phyloP scores from a whole-genome alignment of 257 asterid genomes.

The Gynochthodes officinalis region DNA sequence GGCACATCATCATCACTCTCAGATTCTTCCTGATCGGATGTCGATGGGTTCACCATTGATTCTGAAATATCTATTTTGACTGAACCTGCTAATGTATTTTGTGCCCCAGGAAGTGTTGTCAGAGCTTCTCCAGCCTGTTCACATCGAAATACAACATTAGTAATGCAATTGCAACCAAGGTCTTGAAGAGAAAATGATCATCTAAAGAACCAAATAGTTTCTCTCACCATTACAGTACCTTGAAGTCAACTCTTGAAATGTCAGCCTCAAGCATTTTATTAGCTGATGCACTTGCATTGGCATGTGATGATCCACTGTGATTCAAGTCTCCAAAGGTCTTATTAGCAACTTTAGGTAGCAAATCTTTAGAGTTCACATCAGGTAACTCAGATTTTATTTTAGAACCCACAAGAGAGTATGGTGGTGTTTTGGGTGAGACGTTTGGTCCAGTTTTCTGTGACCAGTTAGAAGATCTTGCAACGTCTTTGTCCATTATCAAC shows the following conservation, averaged over 20 bases:
- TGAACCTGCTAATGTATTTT: conserved; percentile 41
- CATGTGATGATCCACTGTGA: conserved; percentile 37
- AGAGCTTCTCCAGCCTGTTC: conserved; percentile 48
- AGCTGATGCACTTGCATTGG: conserved; percentile 30
- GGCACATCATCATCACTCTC: conserved; percentile 82
- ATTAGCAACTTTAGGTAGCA: conserved; percentile 39
- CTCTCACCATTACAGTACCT: conserved; percentile 30
- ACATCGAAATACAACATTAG: conserved; percentile 20
- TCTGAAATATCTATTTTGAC: conserved; percentile 36
- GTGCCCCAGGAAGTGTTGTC: conserved; percentile 33
- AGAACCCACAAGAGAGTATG: conserved; percentile 31
- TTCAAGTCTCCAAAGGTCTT: conserved; percentile 35
- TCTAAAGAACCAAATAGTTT: conserved; percentile 2
- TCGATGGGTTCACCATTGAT: conserved; percentile 37
- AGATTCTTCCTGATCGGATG: conserved; percentile 62
- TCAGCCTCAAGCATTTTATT: conserved; percentile 40
- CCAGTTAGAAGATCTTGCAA: conserved; percentile 40
- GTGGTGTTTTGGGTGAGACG: conserved; percentile 31
- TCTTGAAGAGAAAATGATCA: conserved; percentile 18
- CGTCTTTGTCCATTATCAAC: conserved; percentile 39
- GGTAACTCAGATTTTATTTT: conserved; percentile 40
- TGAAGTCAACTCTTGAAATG: conserved; percentile 37
- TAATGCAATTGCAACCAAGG: conserved; percentile 8
- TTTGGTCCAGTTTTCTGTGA: conserved; percentile 47
- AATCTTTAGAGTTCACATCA: conserved; percentile 31